These are phyloP conservation scores for Oidiodendron maius DNA, from an alignment of 495 filamentous ascomycete species.

Conservation along the genomic window DNA sequence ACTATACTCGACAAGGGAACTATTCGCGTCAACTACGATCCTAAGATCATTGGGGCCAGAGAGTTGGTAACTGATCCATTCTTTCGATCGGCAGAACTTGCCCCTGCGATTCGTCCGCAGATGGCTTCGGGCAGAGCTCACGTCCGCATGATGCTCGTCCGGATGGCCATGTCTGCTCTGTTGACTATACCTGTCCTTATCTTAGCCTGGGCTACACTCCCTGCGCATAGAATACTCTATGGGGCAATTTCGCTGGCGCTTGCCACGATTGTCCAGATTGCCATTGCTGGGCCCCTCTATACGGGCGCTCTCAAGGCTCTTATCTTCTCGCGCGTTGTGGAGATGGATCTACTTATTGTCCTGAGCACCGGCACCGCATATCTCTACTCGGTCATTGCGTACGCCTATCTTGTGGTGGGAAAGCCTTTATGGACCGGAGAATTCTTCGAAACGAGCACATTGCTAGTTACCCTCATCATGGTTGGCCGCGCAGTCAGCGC, in stretches of 20 bases:
- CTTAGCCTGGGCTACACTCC: neutral
- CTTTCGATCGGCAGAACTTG: neutral
- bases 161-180: neutral
- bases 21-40: neutral
- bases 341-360: neutral
- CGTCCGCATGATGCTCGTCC: neutral
- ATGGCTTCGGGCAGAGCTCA: neutral
- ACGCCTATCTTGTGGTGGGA: neutral
- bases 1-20: neutral
- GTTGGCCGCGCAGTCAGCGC: neutral
- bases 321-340: neutral
- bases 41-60: neutral
- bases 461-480: neutral
- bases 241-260: neutral
- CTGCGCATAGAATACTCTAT: neutral
- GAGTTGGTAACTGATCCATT: neutral
- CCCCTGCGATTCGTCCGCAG: neutral
- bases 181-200: neutral
- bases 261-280: neutral
- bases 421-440: neutral
- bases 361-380: neutral
- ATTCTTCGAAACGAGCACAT: neutral
- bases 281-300: neutral
- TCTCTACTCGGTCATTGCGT: neutral
- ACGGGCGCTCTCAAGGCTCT: neutral